phyloP scores from a whole-genome alignment of 2,329 filamentous ascomycete genomes.

The Trichothecium roseum region DNA sequence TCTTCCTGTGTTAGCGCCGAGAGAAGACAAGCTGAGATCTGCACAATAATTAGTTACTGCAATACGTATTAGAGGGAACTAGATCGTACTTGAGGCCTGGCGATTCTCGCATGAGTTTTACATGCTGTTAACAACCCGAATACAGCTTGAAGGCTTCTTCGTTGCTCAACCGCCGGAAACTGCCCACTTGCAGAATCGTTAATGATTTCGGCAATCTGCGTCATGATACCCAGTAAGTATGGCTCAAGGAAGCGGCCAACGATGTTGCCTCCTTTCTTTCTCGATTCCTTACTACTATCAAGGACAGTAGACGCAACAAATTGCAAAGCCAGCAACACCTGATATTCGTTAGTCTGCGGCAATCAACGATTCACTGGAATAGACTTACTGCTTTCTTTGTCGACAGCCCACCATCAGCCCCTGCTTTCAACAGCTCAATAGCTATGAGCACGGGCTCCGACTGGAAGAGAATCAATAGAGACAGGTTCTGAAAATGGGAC shows the following conservation, averaged over 20 bases:
- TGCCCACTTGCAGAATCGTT: slow-evolving; percentile 52
- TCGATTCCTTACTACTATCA: slow-evolving; percentile 26
- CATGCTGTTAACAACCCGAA: slow-evolving; percentile 79
- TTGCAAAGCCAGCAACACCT: slow-evolving; percentile 38
- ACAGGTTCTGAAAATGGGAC: slow-evolving; percentile 55
- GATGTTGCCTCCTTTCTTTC: slow-evolving; percentile 41
- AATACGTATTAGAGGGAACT: not conserved
- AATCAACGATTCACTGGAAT: not conserved
- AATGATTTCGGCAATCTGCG: slow-evolving; percentile 67
- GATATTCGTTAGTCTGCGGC: slow-evolving; percentile 13
- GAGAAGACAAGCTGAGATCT: slow-evolving; percentile 88
- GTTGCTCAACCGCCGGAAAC: slow-evolving; percentile 56
- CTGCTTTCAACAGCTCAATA: slow-evolving; percentile 71
- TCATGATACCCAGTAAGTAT: slow-evolving; percentile 79
- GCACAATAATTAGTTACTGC: slow-evolving; percentile 2
- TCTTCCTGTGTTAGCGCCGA: slow-evolving; percentile 67
- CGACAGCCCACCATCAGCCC: slow-evolving; percentile 55
- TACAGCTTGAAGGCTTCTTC: slow-evolving; percentile 69
- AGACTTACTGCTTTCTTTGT: slow-evolving; percentile 32
- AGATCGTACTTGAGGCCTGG: slow-evolving; percentile 67
- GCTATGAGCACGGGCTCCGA: slow-evolving; percentile 66
- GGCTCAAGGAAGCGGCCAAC: slow-evolving; percentile 69
- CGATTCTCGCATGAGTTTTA: slow-evolving; percentile 62
- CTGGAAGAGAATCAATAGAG: slow-evolving; percentile 59
- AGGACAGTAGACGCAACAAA: slow-evolving; percentile 33